Conservation (phyloP, 495 filamentous ascomycete genomes). For the Penicillium angulare region DNA sequence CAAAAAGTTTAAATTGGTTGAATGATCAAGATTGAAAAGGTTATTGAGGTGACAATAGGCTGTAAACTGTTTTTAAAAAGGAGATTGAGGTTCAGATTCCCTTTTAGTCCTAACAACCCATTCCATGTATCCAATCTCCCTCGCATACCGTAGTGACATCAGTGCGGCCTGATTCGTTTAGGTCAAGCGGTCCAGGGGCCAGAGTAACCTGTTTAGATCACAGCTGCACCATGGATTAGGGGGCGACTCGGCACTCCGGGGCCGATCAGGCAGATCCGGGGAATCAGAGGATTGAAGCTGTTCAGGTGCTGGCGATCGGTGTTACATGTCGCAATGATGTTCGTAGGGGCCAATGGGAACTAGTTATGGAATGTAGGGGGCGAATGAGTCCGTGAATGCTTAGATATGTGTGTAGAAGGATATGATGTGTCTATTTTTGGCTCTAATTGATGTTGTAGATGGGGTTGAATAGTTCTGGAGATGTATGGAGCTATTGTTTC, state of each 20-base stretch:
- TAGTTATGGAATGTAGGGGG: background rate
- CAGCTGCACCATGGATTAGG: too few species aligned
- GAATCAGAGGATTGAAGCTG: background rate
- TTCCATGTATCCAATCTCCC: constrained; percentile 1
- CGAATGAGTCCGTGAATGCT: too few species aligned
- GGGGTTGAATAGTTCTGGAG: too few species aligned
- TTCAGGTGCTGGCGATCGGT: background rate
- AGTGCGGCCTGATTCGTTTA: background rate
- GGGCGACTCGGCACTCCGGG: background rate
- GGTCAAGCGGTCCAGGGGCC: background rate
- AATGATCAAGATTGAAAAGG: too few species aligned
- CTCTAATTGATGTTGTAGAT: too few species aligned
- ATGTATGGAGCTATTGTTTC: too few species aligned
- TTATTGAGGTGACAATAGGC: too few species aligned
- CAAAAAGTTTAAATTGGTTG: too few species aligned
- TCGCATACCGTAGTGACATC: constrained; percentile 15
- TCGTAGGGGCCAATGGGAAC: background rate
- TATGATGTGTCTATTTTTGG: too few species aligned
- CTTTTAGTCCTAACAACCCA: background rate
- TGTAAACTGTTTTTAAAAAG: too few species aligned
- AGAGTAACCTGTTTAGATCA: background rate
- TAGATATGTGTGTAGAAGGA: too few species aligned
- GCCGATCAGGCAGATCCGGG: background rate
- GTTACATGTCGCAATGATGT: background rate
- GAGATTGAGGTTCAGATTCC: too few species aligned